Base-by-base conservation (phyloP, 441 rosid species). In the Hypseocharis bilobata region DNA sequence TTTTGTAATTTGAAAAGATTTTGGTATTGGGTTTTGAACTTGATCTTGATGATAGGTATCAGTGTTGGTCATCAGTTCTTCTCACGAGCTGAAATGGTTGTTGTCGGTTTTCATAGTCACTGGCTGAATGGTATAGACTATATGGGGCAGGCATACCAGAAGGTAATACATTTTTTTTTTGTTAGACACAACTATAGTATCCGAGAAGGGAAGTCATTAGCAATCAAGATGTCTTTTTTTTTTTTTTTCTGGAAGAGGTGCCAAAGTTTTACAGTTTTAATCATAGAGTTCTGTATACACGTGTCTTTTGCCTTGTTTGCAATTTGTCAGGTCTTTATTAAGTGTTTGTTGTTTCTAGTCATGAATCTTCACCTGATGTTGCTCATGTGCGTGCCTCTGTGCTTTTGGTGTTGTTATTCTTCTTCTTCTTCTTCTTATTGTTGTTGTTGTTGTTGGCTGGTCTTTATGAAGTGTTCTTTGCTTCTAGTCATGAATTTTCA, bases 21-120 rank as follows among this genome's bases (percentile, higher is more conserved):
- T 60, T 25, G 28, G 34, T 63, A 22, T 36, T 42, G 47, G 58
- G n/a, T 32, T 57, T 34, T 62, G 52, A 58, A 54, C 16, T 54
- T 70, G 36, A 63, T 60, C 23, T 58, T 60, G 63, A 67, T 81
- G 73, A 52, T 73, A 91, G 98, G 98, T 62, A 77, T 91, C 70
- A 70, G 74, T 25, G 92, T 87, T 63, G 96, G 98, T 29, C 92
- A 89, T 65, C 91, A 74, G 28, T 91, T 91, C 65, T 91, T 79
- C 66, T 91, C 96, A 62, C 80, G 98, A 65, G 92, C 94, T 56
- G 94, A 87, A 81, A 91, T 91, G 96, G 86, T 81, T 58, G 96
- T 75, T 17, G 80, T 88, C 55, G 97, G 97, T 63, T 79, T 91
- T 63, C 97, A 89, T 69, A 76, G 82, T 71, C 98, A 91, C 56